Evolutionary conservation across 495 filamentous ascomycete species (phyloP), one percentile per base, ranked within the genome.

Genomic region (Achaetomiella virescens): DNA sequence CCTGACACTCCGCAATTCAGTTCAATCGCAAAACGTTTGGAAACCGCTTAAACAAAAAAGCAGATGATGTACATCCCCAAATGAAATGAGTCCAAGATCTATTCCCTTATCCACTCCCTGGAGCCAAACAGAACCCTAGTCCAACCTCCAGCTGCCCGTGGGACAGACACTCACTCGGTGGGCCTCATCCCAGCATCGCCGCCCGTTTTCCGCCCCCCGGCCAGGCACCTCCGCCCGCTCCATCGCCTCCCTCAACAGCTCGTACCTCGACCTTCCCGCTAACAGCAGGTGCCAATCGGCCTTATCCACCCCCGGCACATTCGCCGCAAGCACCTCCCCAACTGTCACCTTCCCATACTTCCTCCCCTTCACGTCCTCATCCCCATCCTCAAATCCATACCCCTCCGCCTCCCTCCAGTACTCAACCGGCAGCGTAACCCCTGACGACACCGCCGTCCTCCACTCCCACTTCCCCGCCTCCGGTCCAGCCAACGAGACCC

Each of bases 251-350:
- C 2, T 15, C 35, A 66, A 25, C 41, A 66, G 24, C 6, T 57
- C 55, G 44, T 66, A 64, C 35, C 61, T 48, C 52, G 61, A 66
- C 49, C 15, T 31, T 2, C 46, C 52, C 22, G 58, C 46, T 36
- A 61, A 18, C 20, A 35, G 20, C 45, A n/a, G 6, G 17, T 64
- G 58, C 64, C 64, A 66, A 24, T 66, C 43, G 8, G 52, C 53
- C 37, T 56, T 53, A 3, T 61, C 58, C 52, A 61, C 0, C 17
- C 46, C 56, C 48, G n/a, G n/a, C n/a, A 59, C 35, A 29, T 47
- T 41, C 5, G 24, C 46, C 44, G 17, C 47, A 3, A 66, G 10
- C 12, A 57, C 33, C 36, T 57, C 29, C 1, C 63, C 61, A 0
- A 61, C 61, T 40, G 58, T 57, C 2, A 59, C 47, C 36, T 43